Evolutionary conservation across 495 filamentous ascomycete species (phyloP).

Genomic region (Aspergillus sclerotiicarbonarius): DNA sequence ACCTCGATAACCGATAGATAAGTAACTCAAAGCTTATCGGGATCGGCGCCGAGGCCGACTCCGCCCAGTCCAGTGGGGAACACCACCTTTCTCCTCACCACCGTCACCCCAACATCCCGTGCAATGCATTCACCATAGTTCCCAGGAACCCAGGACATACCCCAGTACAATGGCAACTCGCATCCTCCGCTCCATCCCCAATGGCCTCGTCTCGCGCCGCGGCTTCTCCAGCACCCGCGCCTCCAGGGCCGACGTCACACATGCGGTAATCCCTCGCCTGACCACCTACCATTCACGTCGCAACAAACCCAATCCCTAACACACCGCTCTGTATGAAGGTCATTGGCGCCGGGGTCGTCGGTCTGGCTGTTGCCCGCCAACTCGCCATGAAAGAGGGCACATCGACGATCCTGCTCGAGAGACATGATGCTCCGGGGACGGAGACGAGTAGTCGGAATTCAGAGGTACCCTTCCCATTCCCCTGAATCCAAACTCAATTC

Average conservation of each 20-base stretch:
- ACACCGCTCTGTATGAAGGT: conserved; percentile 47
- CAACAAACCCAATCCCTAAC: not conserved
- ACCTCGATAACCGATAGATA: too few species aligned
- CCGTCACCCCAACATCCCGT: not conserved
- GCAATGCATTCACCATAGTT: not conserved
- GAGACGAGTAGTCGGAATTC: conserved; percentile 94
- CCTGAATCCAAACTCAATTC: not conserved
- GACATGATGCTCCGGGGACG: conserved; percentile 72
- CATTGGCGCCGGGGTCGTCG: conserved; percentile 88
- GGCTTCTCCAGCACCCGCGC: conserved; percentile 39
- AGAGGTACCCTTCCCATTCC: conserved; percentile 53
- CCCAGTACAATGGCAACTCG: conserved; percentile 21
- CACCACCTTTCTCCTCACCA: not conserved
- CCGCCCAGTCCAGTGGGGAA: not conserved
- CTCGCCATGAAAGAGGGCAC: conserved; percentile 63
- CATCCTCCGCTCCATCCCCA: conserved; percentile 15
- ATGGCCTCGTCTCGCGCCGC: conserved; percentile 23
- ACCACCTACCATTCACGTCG: too few species aligned
- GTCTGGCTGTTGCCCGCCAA: conserved; percentile 79
- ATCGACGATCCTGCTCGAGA: conserved; percentile 78
- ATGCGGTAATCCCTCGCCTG: conserved; percentile 54
- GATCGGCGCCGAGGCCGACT: not conserved
- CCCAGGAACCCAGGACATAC: not conserved
- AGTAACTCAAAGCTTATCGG: not conserved
- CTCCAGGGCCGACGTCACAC: conserved; percentile 69